These are phyloP conservation scores for Stephania japonica DNA, from an alignment of 164 flowering plant genomes.

Conservation along the genomic window DNA sequence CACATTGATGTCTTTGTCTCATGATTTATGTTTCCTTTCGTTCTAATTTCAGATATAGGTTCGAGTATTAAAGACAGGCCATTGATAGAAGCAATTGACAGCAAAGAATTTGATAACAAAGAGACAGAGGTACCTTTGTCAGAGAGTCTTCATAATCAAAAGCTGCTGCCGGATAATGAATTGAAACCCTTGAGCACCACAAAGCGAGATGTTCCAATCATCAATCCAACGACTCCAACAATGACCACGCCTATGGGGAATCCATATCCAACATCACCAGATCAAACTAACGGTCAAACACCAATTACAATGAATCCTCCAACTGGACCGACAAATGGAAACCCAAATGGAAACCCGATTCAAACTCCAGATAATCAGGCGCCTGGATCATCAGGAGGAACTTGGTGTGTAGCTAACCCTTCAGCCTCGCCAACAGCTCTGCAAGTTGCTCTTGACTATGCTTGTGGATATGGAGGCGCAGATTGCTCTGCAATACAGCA, in stretches of 20 bases:
- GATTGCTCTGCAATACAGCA: conserved; percentile 70
- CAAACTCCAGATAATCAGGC: conserved; percentile 24
- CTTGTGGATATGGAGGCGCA: conserved; percentile 80
- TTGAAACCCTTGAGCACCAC: conserved; percentile 9
- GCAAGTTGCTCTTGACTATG: conserved; percentile 81
- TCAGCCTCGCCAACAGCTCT: conserved; percentile 54
- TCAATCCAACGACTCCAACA: conserved; percentile 41
- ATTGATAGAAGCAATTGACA: conserved; percentile 17
- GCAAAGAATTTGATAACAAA: conserved; percentile 12
- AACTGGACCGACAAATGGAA: conserved; percentile 16
- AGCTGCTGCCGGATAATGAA: conserved; percentile 4
- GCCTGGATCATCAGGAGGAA: conserved; percentile 24
- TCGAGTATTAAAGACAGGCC: conserved; percentile 28
- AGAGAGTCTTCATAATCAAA: conserved; percentile 4
- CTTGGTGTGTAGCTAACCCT: conserved; percentile 75
- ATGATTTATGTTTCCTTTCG: conserved; percentile 3
- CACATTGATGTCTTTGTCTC: background rate
- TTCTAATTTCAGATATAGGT: conserved; percentile 28
- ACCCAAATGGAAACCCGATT: conserved; percentile 24
- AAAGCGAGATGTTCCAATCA: conserved; percentile 46
- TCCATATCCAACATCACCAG: conserved; percentile 2
- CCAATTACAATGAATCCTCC: conserved; percentile 3
- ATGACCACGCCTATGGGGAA: conserved; percentile 8
- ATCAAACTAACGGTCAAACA: conserved; percentile 9
- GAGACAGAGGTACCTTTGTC: conserved; percentile 16